These are phyloP conservation scores for Mycena alexandri DNA, from an alignment of 768 basidiomycete species.

Conservation along the genomic window DNA sequence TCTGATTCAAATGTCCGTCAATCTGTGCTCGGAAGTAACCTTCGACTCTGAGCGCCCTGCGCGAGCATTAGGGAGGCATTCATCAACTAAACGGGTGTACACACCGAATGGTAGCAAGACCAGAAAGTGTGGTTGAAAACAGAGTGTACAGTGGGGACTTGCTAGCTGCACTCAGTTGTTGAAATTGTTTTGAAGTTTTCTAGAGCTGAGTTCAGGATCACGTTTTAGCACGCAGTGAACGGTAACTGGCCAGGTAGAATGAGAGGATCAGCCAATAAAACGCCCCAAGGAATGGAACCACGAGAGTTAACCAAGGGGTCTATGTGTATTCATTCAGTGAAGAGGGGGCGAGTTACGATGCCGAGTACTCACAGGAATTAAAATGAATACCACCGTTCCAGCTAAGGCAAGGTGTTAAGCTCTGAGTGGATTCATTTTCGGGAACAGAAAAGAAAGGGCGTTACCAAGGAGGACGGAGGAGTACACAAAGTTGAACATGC, in stretches of 20 bases:
- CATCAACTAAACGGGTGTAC: no score
- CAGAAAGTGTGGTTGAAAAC: conserved; percentile 15
- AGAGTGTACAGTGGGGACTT: conserved; percentile 20
- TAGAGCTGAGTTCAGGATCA: neutral
- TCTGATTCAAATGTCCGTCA: neutral
- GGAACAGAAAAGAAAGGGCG: neutral
- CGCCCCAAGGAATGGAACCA: conserved; percentile 10
- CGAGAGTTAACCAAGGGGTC: conserved; percentile 20
- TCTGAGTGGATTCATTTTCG: neutral
- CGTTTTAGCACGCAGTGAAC: neutral
- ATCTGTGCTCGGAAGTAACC: neutral
- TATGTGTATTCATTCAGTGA: neutral
- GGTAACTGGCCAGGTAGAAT: conserved; percentile 7
- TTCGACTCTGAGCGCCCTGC: neutral
- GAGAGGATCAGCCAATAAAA: conserved; percentile 15
- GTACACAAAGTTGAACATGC: neutral
- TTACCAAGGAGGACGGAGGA: neutral
- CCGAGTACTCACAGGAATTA: neutral
- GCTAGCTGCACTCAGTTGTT: conserved; percentile 13
- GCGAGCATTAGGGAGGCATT: neutral
- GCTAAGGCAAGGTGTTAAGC: neutral
- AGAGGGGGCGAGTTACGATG: neutral
- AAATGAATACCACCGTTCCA: conserved; percentile 15
- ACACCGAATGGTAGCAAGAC: conserved; percentile 18
- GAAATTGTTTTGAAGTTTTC: conserved; percentile 23